Base-by-base conservation (phyloP, 2,329 filamentous ascomycete genomes). In the Delphinella strobiligena region DNA sequence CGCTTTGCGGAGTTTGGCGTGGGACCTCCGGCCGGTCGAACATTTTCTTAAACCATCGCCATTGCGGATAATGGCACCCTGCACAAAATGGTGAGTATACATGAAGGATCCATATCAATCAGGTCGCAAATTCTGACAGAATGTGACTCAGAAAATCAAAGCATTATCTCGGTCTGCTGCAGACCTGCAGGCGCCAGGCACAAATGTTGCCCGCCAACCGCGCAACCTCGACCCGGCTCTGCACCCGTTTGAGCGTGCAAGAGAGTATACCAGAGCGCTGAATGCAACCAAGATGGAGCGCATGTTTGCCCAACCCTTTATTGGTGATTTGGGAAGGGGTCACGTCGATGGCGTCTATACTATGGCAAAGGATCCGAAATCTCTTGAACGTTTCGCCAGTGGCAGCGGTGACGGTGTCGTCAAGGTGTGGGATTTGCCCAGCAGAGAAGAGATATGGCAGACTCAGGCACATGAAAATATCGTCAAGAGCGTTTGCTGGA, bases 271-370 rank as follows among this genome's bases (percentile, higher is more conserved):
- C 11, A 66, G 79, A 50, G 80, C 80, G 9, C 67, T 84, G 45
- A 83, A 86, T 74, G 88, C 88, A 18, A 86, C 87, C 43, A 95
- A 95, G 61, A 66, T 95, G 45, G 86, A 94, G 64, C 82, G 88
- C 51, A 89, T 95, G 82, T 93, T 93, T 61, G 80, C 80, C 19
- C 71, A 79, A 38, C 83, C 84, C 3, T 94, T 94, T 55, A 65
- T 98, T 33, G 83, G 74, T 1, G 85, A 95, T 59, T 75, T 98
- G 17, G 89, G 89, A 39, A 72, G 76, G 22, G 89, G 91, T 15
- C 91, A 98, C 62, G 84, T 95, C 41, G 91, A 98, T 54, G 91
- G 91, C 37, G 66, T 70, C 12, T 70, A 69, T 50, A 60, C 54
- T 9, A 60, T 69, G 31, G 64, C 65, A 10, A 67, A 67, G 42